A percentile compares a stretch with the other conserved stretches of the same genome.
Evolutionary conservation across 208 protist genomes (phyloP).

Genomic region (Trichomonas vaginalis): DNA sequence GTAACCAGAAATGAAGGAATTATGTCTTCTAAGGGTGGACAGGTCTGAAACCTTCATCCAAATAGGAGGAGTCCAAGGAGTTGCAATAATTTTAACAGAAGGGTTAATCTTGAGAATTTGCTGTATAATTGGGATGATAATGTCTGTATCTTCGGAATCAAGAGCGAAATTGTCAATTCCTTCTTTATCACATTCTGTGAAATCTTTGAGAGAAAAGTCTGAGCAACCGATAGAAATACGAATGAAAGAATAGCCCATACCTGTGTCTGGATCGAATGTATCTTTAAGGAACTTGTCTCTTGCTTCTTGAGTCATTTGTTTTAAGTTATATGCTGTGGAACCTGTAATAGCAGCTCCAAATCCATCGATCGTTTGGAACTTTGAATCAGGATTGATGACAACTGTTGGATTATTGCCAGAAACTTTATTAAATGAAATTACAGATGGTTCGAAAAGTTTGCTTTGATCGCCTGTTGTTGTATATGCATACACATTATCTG

Average conservation of each 20-base stretch:
- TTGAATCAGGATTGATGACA: background rate
- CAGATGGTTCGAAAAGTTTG: background rate
- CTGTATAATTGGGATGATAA: background rate
- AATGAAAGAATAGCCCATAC: background rate
- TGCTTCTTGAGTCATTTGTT: background rate
- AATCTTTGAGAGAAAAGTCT: background rate
- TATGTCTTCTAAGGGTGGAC: background rate
- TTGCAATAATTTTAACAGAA: background rate
- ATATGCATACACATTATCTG: background rate
- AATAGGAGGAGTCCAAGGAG: background rate
- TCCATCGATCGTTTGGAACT: background rate
- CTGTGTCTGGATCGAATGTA: background rate
- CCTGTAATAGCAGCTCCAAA: conserved; percentile 4
- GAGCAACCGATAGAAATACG: background rate
- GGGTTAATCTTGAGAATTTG: background rate
- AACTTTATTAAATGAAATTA: background rate
- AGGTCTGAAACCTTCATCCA: background rate
- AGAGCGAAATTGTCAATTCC: background rate
- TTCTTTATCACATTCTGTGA: background rate
- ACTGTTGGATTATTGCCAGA: background rate
- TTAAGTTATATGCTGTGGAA: background rate
- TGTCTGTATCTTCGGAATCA: background rate
- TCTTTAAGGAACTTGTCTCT: background rate
- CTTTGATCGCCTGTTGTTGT: background rate
- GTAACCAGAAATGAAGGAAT: background rate